Base-by-base conservation (phyloP, 495 filamentous ascomycete genomes). In the Tetracladium marchalianum region DNA sequence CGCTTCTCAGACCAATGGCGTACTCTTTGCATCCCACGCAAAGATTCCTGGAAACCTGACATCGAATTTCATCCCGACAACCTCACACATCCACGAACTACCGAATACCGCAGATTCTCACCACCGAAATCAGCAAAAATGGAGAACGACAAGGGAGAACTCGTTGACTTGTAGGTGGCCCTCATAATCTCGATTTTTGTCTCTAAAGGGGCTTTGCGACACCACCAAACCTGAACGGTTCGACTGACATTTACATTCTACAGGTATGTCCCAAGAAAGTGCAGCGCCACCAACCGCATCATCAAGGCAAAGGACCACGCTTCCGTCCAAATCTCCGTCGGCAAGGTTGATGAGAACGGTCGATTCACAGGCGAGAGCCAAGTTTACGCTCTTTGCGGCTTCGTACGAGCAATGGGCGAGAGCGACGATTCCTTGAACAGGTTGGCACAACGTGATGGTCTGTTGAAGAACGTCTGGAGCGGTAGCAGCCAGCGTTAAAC, bases 241-340 rank as follows among this genome's bases (percentile, higher is more conserved):
- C n/a, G n/a, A 46, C 31, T 36, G 16, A 42, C 31, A 42, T 15
- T n/a, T 17, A 32, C 19, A 15, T 15, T 40, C 39, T 59, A 51
- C 65, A 95, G 88, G 69, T 97, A 96, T 79, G 88, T 96, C 76
- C 90, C 93, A 69, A 88, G 92, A 78, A 99, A 90, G 80, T 90
- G 87, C 84, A 84, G 78, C 68, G 87, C 86, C 62, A 90, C 86
- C 69, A 85, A 85, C 83, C 81, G 86, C 71, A 95, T 97, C 80
- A 95, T 97, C 81, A 95, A 95, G 77, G 86, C 92, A 75, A 95
- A 96, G 73, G 92, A 93, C 73, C 87, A 93, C 76, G 87, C 85
- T 58, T 89, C 84, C 45, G 90, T 89, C 58, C 85, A 95, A 75
- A 84, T 94, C 67, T 83, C 82, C 57, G 75, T 92, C 63, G 86